Evolutionary conservation across 2,329 filamentous ascomycete species (phyloP), one percentile per base, ranked within the genome.

Genomic region (Claviceps maximensis): DNA sequence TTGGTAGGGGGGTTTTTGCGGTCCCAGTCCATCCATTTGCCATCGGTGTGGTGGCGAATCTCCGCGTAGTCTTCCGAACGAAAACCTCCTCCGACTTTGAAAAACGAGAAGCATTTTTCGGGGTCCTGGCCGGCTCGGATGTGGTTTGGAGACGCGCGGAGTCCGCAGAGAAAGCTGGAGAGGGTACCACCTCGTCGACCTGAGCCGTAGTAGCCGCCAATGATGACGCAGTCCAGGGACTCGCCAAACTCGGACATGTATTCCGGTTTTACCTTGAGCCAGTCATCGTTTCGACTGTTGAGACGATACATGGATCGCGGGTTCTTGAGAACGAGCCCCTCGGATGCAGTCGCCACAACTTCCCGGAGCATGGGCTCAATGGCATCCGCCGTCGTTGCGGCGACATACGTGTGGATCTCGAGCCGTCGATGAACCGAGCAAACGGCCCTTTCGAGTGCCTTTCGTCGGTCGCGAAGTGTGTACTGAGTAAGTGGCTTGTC

Each of bases 201-300:
- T 31, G 86, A 87, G 15, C 93, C 93, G 65, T 87, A 98, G 69
- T 95, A 97, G 9, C 89, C 93, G 52, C 91, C 93, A 51, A 98
- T 81, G 17, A 98, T 76, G 15, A 96, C 72, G 58, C 89, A 89
- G 65, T 98, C 93, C 3, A 98, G 79, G 0, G 86, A 88, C 68
- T 97, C 91, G 56, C 93, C 93, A 65, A 93, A 95, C 57, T 95
- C 91, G 2, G 84, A 84, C 90, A 97, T 96, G 67, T 98, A 98
- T 58, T 98, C 93, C 1, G 93, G 93, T 63, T 98, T 98, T 9
- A 98, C 90, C 66, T 98, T 98, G 70, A 96, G 85, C 93, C 93
- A 98, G 67, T 95, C 88, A 60, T 95, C 87, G 61, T 94, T 93
- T 48, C 93, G 85, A 59, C 88, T 87, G 63, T 95, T 95, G 10